A percentile compares a stretch with the other conserved stretches of the same genome.
phyloP scores from a whole-genome alignment of 2,329 filamentous ascomycete genomes.

The Hymenoscyphus occultus region DNA sequence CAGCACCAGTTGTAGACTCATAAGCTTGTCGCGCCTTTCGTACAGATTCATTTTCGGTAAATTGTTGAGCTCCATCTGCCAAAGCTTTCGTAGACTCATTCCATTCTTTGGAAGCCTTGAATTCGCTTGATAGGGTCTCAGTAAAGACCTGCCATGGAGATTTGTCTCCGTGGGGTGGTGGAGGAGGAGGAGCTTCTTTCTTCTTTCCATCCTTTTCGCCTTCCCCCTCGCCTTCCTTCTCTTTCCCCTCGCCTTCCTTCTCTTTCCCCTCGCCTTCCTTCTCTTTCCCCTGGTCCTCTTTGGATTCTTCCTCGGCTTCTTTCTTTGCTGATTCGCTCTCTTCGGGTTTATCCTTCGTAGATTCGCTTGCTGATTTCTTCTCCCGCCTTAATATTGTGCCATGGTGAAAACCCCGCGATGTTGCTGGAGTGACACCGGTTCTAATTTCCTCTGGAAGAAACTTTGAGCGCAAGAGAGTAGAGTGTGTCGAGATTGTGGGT shows the following conservation, averaged over 20 bases:
- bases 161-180: slow-evolving; percentile 96
- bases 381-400: slow-evolving; percentile 29
- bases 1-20: slow-evolving; percentile 78
- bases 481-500: slow-evolving; percentile 22
- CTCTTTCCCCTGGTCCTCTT: slow-evolving; percentile 21
- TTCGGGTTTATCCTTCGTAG: slow-evolving; percentile 19
- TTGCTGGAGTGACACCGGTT: slow-evolving; percentile 12
- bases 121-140: slow-evolving; percentile 90
- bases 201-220: slow-evolving; percentile 48
- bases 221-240: slow-evolving; percentile 37
- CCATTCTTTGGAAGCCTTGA: slow-evolving; percentile 98
- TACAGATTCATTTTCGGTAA: slow-evolving; percentile 89
- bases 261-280: slow-evolving; percentile 31
- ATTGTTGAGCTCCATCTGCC: slow-evolving; percentile 82
- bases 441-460: slow-evolving; percentile 38
- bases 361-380: slow-evolving; percentile 26
- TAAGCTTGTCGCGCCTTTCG: slow-evolving; percentile 83
- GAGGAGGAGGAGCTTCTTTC: slow-evolving; percentile 70
- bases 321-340: slow-evolving; percentile 28
- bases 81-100: slow-evolving; percentile 97
- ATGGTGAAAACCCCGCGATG: slow-evolving; percentile 28
- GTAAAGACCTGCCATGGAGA: slow-evolving; percentile 98
- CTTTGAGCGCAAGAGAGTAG: slow-evolving; percentile 39
- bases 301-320: slow-evolving; percentile 20
- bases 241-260: too few relatives aligned